Evolutionary conservation across 2,329 filamentous ascomycete species (phyloP).

Genomic region (Penicillium sp.): DNA sequence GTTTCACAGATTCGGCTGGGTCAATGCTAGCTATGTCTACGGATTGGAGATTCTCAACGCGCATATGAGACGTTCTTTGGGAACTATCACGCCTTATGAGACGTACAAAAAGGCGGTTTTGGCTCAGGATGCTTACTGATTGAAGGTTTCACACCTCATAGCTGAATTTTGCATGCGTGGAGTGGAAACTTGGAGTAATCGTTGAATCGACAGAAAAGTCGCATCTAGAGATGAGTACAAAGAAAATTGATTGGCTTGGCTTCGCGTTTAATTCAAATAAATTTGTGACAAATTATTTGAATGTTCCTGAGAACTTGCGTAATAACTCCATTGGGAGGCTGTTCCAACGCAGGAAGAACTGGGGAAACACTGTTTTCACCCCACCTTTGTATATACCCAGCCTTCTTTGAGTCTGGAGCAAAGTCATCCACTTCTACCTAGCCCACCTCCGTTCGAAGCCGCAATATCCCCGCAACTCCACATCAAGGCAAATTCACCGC

Average conservation of each 20-base stretch:
- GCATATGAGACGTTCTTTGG: conserved; percentile 84
- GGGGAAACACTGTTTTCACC: too few species aligned
- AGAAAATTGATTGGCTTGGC: neutral
- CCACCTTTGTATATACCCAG: neutral
- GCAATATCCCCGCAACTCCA: conserved; percentile 7
- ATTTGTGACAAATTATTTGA: neutral
- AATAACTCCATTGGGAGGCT: too few species aligned
- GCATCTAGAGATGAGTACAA: conserved; percentile 1
- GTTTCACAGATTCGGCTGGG: conserved; percentile 82
- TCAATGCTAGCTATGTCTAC: conserved; percentile 96
- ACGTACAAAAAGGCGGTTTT: conserved; percentile 69
- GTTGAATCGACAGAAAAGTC: conserved; percentile 4
- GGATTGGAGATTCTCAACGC: conserved; percentile 84
- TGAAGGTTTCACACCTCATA: neutral
- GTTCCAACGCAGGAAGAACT: too few species aligned
- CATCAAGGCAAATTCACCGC: neutral
- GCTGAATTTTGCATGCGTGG: neutral
- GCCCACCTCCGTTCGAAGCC: neutral
- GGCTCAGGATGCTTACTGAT: conserved; percentile 27
- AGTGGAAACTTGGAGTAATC: neutral
- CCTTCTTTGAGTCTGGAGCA: neutral
- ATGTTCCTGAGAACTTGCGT: too few species aligned
- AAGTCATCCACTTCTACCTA: neutral
- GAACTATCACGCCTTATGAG: conserved; percentile 82
- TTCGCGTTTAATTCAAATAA: neutral